Base-by-base conservation (phyloP, 1,284 basidiomycete species). In the Trichosporon ovoides region DNA sequence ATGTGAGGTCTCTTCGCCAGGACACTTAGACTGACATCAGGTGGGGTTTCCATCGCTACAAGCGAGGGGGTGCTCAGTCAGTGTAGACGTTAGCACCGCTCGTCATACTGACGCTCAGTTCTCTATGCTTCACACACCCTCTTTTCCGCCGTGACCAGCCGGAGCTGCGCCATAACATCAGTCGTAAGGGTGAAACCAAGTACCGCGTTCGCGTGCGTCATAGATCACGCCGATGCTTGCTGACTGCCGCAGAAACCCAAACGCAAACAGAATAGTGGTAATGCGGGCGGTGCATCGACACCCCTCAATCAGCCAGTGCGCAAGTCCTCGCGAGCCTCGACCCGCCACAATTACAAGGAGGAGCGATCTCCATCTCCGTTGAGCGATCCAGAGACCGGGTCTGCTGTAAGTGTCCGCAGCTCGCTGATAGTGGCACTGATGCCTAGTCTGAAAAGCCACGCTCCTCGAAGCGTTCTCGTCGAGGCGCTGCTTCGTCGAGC, bases 41-140 rank as follows among this genome's bases (percentile, higher is more conserved):
- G 61, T 63, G 61, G 61, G 56, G 56, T 3, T 63, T 63, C 36
- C 19, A 24, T 5, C 58, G 61, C 20, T 55, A 22, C 55, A 53
- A 51, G 19, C 35, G 37, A 10, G 52, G 52, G 12, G 52, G 52
- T 1, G 31, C 16, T 7, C 52, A 38, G 52, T 53, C n/a, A 34
- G 52, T 19, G n/a, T n/a, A n/a, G n/a, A 31, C 28, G 9, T 18
- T 1, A 24, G 6, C 9, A 3, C 10, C n/a, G 11, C 7, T 16
- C 7, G 4, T 13, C 16, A 19, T 9, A 13, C 52, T 53, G 28
- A 53, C 18, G 5, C 10, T 14, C n/a, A 63, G 61, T n/a, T 63
- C 61, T 7, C 43, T 57, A 7, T 38, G 51, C 35, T 63, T 63
- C 36, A 35, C 37, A 1, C 61, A 63, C 40, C 28, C 34, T 0